Base-by-base conservation (phyloP, 352 stramenopile genomes). In the Thalassiosira livingstoniorum region DNA sequence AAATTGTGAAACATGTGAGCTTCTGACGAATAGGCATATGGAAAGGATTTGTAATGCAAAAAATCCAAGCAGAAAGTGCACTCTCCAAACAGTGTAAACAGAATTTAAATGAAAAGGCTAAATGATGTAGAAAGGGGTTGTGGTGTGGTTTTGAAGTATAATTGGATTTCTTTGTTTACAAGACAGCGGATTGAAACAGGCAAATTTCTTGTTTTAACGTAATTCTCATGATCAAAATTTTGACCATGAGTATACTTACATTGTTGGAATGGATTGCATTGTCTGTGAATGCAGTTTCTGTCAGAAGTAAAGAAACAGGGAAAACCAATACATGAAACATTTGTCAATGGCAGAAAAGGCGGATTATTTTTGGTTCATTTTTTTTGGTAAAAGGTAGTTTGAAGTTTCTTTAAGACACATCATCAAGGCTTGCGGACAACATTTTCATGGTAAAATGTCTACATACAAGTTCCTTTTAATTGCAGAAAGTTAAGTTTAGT, bases 1-100 rank as follows among this genome's bases (percentile, higher is more conserved):
- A 21, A 70, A 90, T 64, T 90, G 85, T 66, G 85, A 81, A 2
- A 90, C 85, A 55, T 90, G 85, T 71, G 78, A 83, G 53, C 57
- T 90, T 21, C 60, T 81, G 3, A 80, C 87, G 57, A 87, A 90
- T 77, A 81, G 82, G 51, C 74, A 81, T 37, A 73, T 85, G 34
- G 81, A 80, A 61, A 90, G 87, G 58, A 81, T 81, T 32, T 90
- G 85, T 57, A 67, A 70, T 60, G 73, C 77, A 7, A 82, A 72
- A 37, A 85, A 88, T 66, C 76, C 76, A 42, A 64, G 47, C n/a
- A 81, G 85, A 34, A 90, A 85, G 54, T 87, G 77, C 58, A 63
- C 57, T 51, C 88, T 90, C 51, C 51, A 85, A 75, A 90, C 85
- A 32, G 78, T 72, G 51, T 84, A 43, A 76, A 62, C 31, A 42